phyloP scores from a whole-genome alignment of 2,329 filamentous ascomycete species.

The Amylocarpus encephaloides region DNA sequence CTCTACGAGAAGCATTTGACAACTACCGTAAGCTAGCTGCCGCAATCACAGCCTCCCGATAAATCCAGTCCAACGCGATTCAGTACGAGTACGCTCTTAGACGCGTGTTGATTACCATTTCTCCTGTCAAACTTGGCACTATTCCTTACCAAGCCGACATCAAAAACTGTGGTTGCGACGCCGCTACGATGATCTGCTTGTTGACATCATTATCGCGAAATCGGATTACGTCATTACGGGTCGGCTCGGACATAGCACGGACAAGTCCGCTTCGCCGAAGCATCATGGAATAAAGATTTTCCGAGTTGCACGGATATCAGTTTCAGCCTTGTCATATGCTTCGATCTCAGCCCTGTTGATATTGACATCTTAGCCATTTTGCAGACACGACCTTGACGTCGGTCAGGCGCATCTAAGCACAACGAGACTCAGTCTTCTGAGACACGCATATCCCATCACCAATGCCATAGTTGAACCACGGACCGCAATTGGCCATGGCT shows the following conservation, averaged over 20 bases:
- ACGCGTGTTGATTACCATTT: too few relatives aligned
- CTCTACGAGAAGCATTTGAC: too few relatives aligned
- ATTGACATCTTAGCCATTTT: not conserved
- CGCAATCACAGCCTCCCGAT: too few relatives aligned
- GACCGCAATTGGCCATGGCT: conserved; percentile 15
- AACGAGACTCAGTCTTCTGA: not conserved
- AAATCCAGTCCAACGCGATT: too few relatives aligned
- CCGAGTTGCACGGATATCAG: not conserved
- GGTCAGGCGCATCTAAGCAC: not conserved
- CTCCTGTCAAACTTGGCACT: too few relatives aligned
- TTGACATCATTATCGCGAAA: too few relatives aligned
- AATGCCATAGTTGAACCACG: not conserved
- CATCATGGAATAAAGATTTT: not conserved
- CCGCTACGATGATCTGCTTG: too few relatives aligned
- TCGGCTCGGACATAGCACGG: not conserved
- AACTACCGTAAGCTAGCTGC: too few relatives aligned
- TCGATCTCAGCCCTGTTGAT: not conserved
- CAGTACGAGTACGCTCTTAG: too few relatives aligned
- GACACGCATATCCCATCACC: not conserved
- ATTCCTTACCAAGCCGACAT: too few relatives aligned
- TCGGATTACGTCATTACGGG: not conserved
- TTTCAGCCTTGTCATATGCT: not conserved
- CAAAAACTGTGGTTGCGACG: too few relatives aligned
- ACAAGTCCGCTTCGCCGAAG: not conserved
- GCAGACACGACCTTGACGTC: not conserved